Evolutionary conservation across 805 yeast species (phyloP).

Genomic region (Vanderwaltozyma tropicalis): DNA sequence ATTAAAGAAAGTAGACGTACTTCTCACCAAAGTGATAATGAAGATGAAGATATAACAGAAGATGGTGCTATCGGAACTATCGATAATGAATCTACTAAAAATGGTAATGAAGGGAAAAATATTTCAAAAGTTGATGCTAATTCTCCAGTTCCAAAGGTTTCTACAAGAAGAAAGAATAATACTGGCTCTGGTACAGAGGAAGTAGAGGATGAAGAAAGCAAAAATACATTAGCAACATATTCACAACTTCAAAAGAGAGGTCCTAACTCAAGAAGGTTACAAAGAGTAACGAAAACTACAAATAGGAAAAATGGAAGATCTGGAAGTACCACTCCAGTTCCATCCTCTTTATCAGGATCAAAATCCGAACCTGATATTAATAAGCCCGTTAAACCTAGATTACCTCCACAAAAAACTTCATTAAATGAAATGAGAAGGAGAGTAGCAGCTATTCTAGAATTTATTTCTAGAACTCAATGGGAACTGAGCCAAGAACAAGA

Average conservation of each 20-base stretch:
- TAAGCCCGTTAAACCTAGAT: slow-evolving; percentile 73
- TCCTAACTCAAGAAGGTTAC: slow-evolving; percentile 5
- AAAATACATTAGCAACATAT: neutral
- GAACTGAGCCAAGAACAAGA: slow-evolving; percentile 69
- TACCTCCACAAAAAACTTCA: slow-evolving; percentile 66
- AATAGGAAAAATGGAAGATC: slow-evolving; percentile 8
- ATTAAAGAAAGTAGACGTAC: slow-evolving; percentile 33
- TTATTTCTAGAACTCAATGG: slow-evolving; percentile 75
- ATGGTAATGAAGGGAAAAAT: neutral
- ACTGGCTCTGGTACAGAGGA: neutral
- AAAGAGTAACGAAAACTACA: slow-evolving; percentile 8
- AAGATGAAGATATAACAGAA: neutral
- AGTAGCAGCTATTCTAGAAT: slow-evolving; percentile 82
- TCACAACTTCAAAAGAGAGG: neutral
- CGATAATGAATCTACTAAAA: neutral
- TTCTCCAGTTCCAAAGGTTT: too few species aligned
- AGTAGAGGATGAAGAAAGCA: slow-evolving; percentile 1
- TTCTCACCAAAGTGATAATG: slow-evolving; percentile 15
- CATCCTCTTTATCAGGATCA: slow-evolving; percentile 10
- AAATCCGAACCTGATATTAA: slow-evolving; percentile 40
- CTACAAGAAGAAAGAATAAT: neutral
- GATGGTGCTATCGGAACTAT: neutral
- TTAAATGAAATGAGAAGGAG: slow-evolving; percentile 79
- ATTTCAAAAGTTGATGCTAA: neutral
- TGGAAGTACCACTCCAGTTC: slow-evolving; percentile 10